Evolutionary conservation across 208 protist species (phyloP), one percentile per base, ranked within the genome.

Genomic region (Wallacemonas rigidus): DNA sequence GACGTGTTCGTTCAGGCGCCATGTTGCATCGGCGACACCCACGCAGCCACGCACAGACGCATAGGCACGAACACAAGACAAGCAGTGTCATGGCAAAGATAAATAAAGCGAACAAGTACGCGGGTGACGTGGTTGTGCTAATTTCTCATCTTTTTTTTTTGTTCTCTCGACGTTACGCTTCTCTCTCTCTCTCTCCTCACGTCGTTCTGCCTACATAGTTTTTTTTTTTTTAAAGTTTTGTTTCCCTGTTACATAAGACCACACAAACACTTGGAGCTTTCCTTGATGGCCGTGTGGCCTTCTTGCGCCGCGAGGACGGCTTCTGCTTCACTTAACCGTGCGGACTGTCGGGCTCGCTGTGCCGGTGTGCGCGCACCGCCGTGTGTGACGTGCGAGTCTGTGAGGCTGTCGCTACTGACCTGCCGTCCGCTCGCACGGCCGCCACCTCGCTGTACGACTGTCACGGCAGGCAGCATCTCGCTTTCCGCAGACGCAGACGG

Each of bases 241-340:
- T 57, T 58, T 11, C 54, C 0, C 51, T 3, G 4, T 67, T 69
- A 78, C 53, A 78, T 63, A 14, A 78, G 56, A 9, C 74, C 74
- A 44, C 74, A 78, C 41, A 78, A 54, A 45, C 74, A 78, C 51
- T 78, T 78, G 36, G 53, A 67, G 69, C 74, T 78, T 54, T 78
- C 74, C 48, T 69, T 56, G 35, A 72, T 67, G 14, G 61, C 68
- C 38, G 17, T n/a, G 6, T 57, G 40, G 0, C 50, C 47, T 44
- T 77, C 65, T 7, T 55, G 63, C 0, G 72, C 67, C 12, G 65
- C 40, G 43, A 65, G 41, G 0, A 48, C 60, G 17, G 60, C 60
- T 65, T 65, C 60, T 9, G 6, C 50, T n/a, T 69, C 26, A 15
- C 64, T 69, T 4, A 69, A 41, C 9, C 50, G 67, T 45, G 50